Percentiles rank a stretch among this genome's conserved stretches.
These are phyloP conservation scores for Fusarium luffae DNA, from an alignment of 2,329 filamentous ascomycete genomes.

Conservation along the genomic window DNA sequence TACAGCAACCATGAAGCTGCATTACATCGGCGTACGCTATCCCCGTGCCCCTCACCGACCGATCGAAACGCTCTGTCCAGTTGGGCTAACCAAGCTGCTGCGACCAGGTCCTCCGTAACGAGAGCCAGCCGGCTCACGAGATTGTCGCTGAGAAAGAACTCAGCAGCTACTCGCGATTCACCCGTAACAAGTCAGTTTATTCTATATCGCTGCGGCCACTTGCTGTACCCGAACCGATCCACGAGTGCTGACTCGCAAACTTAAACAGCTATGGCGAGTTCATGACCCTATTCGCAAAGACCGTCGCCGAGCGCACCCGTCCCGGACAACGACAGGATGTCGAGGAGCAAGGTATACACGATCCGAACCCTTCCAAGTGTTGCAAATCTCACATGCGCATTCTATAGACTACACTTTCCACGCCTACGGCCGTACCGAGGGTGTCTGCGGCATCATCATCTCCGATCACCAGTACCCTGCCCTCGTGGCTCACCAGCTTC, in stretches of 20 bases:
- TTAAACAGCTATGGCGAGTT: conserved; percentile 64
- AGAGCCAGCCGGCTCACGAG: conserved; percentile 79
- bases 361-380: not conserved
- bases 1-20: conserved; percentile 77
- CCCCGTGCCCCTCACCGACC: conserved; percentile 44
- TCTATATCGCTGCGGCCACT: not conserved
- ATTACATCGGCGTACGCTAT: conserved; percentile 82
- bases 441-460: conserved; percentile 81
- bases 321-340: conserved; percentile 87
- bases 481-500: conserved; percentile 85
- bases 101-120: conserved; percentile 81
- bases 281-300: conserved; percentile 88
- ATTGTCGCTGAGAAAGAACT: conserved; percentile 82
- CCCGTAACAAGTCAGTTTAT: conserved; percentile 70
- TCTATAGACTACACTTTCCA: conserved; percentile 77
- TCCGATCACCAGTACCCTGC: conserved; percentile 79
- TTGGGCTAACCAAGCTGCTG: conserved; percentile 41
- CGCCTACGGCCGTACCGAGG: conserved; percentile 79
- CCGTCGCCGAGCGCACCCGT: conserved; percentile 84
- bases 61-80: conserved; percentile 27
- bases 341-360: conserved; percentile 75
- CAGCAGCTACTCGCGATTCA: conserved; percentile 83
- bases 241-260: conserved; percentile 27
- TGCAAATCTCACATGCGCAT: conserved; percentile 28
- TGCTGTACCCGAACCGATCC: not conserved